A percentile compares a stretch with the other conserved stretches of the same genome.
These are phyloP conservation scores for Mycena kentingensis DNA, from an alignment of 768 basidiomycete genomes.

Conservation along the genomic window DNA sequence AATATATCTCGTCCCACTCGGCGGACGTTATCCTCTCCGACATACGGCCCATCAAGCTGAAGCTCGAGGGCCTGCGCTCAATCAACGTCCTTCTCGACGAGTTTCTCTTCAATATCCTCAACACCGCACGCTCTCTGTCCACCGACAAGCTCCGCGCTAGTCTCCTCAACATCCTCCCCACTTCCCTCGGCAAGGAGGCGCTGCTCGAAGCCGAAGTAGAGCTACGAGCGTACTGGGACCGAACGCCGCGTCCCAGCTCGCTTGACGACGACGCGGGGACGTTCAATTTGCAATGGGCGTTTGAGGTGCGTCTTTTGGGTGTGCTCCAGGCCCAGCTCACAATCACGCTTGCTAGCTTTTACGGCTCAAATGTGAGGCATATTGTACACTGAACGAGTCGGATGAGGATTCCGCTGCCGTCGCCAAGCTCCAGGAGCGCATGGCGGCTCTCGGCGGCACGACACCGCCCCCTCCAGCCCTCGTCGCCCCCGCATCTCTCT, in stretches of 20 bases:
- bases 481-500: slow-evolving; percentile 81
- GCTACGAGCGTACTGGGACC: slow-evolving; percentile 85
- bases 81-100: slow-evolving; percentile 87
- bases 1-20: slow-evolving; percentile 79
- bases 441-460: slow-evolving; percentile 50
- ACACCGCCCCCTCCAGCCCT: slow-evolving; percentile 54
- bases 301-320: slow-evolving; percentile 55
- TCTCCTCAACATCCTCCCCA: slow-evolving; percentile 72
- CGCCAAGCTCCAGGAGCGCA: slow-evolving; percentile 60
- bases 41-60: slow-evolving; percentile 87
- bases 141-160: slow-evolving; percentile 76
- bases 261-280: slow-evolving; percentile 55
- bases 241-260: slow-evolving; percentile 44
- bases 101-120: slow-evolving; percentile 73
- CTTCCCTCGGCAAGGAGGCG: slow-evolving; percentile 86
- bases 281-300: slow-evolving; percentile 74
- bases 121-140: slow-evolving; percentile 63
- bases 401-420: slow-evolving; percentile 76
- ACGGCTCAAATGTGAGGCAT: slow-evolving; percentile 85
- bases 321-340: slow-evolving; percentile 12
- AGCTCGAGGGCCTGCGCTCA: slow-evolving; percentile 70
- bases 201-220: slow-evolving; percentile 92
- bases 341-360: slow-evolving; percentile 53
- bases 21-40: slow-evolving; percentile 93
- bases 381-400: slow-evolving; percentile 80